Evolutionary conservation across 1,284 basidiomycete species (phyloP), one percentile per base, ranked within the genome.

Genomic region (Meripilus lineatus): DNA sequence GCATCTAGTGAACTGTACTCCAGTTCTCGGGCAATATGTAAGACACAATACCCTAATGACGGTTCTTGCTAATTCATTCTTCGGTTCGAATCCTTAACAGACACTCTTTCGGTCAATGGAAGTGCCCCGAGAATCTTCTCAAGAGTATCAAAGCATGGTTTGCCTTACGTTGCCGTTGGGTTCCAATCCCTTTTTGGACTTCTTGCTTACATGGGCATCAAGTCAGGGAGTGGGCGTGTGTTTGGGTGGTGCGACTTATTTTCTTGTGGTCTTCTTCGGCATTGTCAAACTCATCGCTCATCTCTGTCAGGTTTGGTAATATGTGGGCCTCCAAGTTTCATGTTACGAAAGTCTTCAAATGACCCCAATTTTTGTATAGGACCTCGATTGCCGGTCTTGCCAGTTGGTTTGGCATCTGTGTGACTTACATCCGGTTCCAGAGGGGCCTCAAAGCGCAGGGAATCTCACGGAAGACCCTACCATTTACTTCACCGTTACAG

Each of bases 1-100:
- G 89, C 86, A 2, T 87, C 82, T 30, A 87, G 84, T 51, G 84
- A 93, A 56, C 62, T 94, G 42, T 95, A 90, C 65, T 84, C 83
- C 2, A 81, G 81, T 43, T 89, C 85, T 15, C 79, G 90, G 40
- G 86, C 86, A 1, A 69, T 93, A 13, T 92, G 84, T 87, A 48
- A 58, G 83, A 67, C n/a, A 3, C 34, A 23, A 23, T 15, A 5
- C n/a, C n/a, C n/a, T n/a, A n/a, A n/a, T n/a, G n/a, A n/a, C n/a
- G 3, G 33, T 20, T 17, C 20, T 7, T 20, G 2, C 34, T 38
- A 28, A 38, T 22, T 38, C 32, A 36, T 30, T 25, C 26, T 8
- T 36, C 14, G 2, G 14, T 25, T 32, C 21, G 23, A 25, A 21
- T 40, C 13, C 2, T 18, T 24, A 40, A 28, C 51, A 85, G 86